Conservation (phyloP, 768 basidiomycete genomes). For the Xerocomellus intermedius region DNA sequence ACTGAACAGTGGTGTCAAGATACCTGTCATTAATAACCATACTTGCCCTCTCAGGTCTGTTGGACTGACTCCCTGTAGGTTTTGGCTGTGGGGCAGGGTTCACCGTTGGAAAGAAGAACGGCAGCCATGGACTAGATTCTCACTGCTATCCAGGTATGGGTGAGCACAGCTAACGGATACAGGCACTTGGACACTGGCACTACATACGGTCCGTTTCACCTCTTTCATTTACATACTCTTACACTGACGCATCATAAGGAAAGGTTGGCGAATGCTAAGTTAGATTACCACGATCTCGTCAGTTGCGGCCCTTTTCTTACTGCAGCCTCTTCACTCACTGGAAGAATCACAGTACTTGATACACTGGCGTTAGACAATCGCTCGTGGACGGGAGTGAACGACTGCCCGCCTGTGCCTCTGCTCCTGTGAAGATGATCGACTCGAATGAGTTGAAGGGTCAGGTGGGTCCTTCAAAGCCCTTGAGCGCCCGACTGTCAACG, state of each 20-base stretch:
- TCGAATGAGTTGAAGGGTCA: background rate
- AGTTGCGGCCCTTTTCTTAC: background rate
- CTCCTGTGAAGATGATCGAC: background rate
- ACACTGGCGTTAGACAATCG: slow-evolving; percentile 4
- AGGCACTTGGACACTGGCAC: no score
- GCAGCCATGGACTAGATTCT: background rate
- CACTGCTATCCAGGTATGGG: background rate
- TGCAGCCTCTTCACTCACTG: background rate
- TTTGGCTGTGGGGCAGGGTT: background rate
- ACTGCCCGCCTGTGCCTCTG: background rate
- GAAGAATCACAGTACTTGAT: background rate
- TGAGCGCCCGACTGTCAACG: background rate
- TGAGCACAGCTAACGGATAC: no score
- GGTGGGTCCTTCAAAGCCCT: background rate
- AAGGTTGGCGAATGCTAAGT: slow-evolving; percentile 39
- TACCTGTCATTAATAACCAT: background rate
- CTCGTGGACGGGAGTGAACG: background rate
- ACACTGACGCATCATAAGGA: slow-evolving; percentile 8
- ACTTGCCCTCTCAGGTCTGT: no score
- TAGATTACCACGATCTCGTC: slow-evolving; percentile 50
- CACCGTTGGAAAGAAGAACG: no score
- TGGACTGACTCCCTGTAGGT: background rate
- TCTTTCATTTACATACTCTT: no score
- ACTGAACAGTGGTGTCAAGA: background rate
- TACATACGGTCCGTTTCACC: no score